Evolutionary conservation across 202 grass and related monocot species (phyloP), one percentile per base, ranked within the genome.

Genomic region (Cymbopogon flexuosus): DNA sequence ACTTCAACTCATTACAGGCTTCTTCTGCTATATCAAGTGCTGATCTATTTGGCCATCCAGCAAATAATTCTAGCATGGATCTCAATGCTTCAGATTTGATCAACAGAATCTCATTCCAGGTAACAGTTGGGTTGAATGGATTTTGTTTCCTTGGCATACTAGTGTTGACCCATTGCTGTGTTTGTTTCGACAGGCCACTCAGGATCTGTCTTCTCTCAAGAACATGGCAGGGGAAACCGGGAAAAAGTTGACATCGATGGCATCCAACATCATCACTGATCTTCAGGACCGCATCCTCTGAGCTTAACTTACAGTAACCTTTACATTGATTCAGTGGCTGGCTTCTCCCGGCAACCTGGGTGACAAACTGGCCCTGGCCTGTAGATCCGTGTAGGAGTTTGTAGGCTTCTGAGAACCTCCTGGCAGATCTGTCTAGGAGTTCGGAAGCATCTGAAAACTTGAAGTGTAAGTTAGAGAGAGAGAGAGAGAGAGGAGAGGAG

Each of bases 21-120:
- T 96, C 92, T 37, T 89, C 90, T 61, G 75, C 96, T 72, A 99
- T 99, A 84, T 99, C 96, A 64, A 99, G 96, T 84, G 90, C 96
- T 73, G 96, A 99, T 84, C 75, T 99, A 47, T 99, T 99, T 90
- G 92, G 96, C 60, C 80, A 71, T 37, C 84, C 66, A 12, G 34
- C 23, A 3, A 85, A 89, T 31, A 88, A 90, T 72, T 76, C 90
- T 45, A 78, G 77, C 47, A 40, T 81, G 18, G 92, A 93, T 70
- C 21, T 96, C 27, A 84, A 19, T 85, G 90, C 96, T 81, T 64
- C 92, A 40, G 90, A 99, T 63, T 84, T 99, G 36, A 91, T 96
- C 33, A 91, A 96, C 52, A 81, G 87, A 75, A 82, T 99, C 58
- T 99, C 96, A 57, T 93, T 99, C 85, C 90, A 99, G 92, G 96